These are phyloP conservation scores for Fusarium globosum DNA, from an alignment of 2,329 filamentous ascomycete genomes.

Conservation along the genomic window DNA sequence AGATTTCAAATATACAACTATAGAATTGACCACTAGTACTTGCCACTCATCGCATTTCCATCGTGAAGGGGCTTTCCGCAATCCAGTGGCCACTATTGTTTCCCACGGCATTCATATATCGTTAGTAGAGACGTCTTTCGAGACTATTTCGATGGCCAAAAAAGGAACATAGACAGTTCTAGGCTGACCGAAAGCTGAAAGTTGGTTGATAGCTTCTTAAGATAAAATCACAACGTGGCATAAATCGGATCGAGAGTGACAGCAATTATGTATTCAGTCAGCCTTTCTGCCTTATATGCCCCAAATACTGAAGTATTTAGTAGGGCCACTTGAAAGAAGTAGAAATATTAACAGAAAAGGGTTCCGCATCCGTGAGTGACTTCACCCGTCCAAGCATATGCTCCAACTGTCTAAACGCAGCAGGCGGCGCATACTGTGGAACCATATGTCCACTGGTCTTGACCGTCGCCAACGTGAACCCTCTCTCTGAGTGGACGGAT, in stretches of 20 bases:
- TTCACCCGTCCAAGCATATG: constrained; percentile 24
- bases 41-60: rapidly evolving
- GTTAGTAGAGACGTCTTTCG: too few relatives aligned
- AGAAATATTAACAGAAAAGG: constrained; percentile 9
- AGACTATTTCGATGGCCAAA: background rate
- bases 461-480: constrained; percentile 5
- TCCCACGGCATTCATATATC: too few relatives aligned
- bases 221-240: rapidly evolving
- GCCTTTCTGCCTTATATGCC: rapidly evolving
- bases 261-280: background rate
- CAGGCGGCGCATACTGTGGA: constrained; percentile 20
- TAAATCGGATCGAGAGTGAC: background rate
- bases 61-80: rapidly evolving
- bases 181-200: background rate
- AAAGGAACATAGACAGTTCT: too few relatives aligned
- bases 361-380: constrained; percentile 2
- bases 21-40: rapidly evolving
- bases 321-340: constrained; percentile 23
- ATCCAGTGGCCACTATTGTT: too few relatives aligned
- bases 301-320: background rate
- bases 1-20: background rate
- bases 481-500: constrained; percentile 1
- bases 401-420: constrained; percentile 13
- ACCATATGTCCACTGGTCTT: constrained; percentile 28
- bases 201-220: too few relatives aligned